Evolutionary conservation across 1,284 basidiomycete species (phyloP).

Genomic region (Ganoderma lingzhi): DNA sequence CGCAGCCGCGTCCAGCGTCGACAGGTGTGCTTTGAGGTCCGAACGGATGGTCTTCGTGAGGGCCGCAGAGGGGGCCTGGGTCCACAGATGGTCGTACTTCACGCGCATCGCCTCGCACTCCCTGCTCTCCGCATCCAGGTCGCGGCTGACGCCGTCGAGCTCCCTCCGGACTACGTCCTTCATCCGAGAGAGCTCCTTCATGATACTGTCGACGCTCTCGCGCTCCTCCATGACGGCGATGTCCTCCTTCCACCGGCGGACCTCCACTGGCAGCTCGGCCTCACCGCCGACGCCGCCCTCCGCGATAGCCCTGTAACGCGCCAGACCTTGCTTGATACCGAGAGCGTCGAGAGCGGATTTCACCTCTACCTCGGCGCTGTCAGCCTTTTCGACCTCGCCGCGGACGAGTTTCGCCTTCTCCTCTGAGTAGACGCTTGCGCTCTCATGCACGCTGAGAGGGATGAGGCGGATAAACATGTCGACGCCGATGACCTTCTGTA

Average conservation of each 20-base stretch:
- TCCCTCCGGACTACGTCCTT: conserved; percentile 69
- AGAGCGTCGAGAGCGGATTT: conserved; percentile 85
- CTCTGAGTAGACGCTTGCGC: conserved; percentile 96
- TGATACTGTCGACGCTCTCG: conserved; percentile 69
- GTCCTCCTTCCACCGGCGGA: conserved; percentile 83
- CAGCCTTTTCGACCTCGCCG: conserved; percentile 87
- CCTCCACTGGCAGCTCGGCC: conserved; percentile 78
- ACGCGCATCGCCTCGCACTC: conserved; percentile 89
- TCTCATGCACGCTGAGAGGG: conserved; percentile 95
- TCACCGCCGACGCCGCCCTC: conserved; percentile 75
- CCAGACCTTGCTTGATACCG: conserved; percentile 82
- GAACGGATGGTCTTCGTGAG: conserved; percentile 78
- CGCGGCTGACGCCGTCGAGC: conserved; percentile 64
- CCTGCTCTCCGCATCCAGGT: conserved; percentile 80
- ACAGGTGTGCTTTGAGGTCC: conserved; percentile 83
- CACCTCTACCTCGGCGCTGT: conserved; percentile 85
- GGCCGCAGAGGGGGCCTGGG: conserved; percentile 85
- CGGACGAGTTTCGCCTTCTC: conserved; percentile 98
- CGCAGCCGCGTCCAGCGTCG: conserved; percentile 81
- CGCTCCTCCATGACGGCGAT: conserved; percentile 70
- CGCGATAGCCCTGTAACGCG: conserved; percentile 79
- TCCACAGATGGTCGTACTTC: conserved; percentile 89
- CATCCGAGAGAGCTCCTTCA: conserved; percentile 69
- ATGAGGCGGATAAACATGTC: conserved; percentile 92
- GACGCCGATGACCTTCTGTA: conserved; percentile 93